A percentile compares a stretch with the other conserved stretches of the same genome.
phyloP scores from a whole-genome alignment of 2,329 filamentous ascomycete genomes.

The Capronia epimyces region DNA sequence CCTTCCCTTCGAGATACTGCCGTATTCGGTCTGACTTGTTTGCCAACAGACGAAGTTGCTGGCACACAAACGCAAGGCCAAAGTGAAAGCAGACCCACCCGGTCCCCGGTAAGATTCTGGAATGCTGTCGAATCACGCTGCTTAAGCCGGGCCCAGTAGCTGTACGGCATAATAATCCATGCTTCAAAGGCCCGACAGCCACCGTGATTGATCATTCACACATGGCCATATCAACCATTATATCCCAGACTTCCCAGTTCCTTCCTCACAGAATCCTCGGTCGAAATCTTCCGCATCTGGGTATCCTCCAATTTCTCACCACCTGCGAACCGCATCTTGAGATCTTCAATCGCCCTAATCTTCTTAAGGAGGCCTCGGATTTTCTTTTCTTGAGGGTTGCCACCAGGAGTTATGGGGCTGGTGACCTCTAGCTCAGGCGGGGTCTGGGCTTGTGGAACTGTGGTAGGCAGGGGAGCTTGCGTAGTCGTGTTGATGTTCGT shows the following conservation, averaged over 20 bases:
- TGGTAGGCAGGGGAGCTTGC: conserved; percentile 29
- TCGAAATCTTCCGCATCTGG: conserved; percentile 96
- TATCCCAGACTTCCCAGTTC: conserved; percentile 65
- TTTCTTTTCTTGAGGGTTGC: conserved; percentile 78
- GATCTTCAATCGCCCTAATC: conserved; percentile 91
- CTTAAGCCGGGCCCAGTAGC: no score
- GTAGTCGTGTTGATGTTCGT: conserved; percentile 34
- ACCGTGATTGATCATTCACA: background rate
- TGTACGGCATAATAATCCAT: no score
- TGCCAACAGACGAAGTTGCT: no score
- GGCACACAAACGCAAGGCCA: no score
- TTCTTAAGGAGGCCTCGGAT: conserved; percentile 91
- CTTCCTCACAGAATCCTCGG: conserved; percentile 74
- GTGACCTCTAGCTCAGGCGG: conserved; percentile 31
- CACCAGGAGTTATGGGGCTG: conserved; percentile 31
- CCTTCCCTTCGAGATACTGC: no score
- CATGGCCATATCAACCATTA: conserved; percentile 30
- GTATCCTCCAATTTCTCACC: conserved; percentile 98
- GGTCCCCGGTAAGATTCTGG: no score
- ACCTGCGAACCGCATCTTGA: conserved; percentile 91
- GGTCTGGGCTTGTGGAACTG: conserved; percentile 29
- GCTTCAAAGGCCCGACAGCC: no score
- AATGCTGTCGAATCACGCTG: no score
- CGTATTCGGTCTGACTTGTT: no score
- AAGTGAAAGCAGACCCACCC: no score